phyloP scores from a whole-genome alignment of 805 yeast genomes.

The Isabelozyma heimii region DNA sequence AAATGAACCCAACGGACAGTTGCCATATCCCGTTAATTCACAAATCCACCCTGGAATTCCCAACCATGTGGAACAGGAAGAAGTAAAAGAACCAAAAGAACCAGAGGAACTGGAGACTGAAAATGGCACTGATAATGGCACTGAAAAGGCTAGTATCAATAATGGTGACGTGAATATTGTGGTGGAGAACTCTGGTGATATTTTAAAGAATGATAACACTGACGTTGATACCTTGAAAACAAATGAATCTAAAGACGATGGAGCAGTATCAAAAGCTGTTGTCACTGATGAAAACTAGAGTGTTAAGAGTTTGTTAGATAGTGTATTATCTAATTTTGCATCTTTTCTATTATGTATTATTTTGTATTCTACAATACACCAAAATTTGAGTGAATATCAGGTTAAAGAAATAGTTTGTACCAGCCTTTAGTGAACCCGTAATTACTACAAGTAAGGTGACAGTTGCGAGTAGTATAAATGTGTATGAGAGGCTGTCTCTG shows the following conservation, averaged over 20 bases:
- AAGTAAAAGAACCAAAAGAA: slow-evolving; percentile 15
- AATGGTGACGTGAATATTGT: not conserved
- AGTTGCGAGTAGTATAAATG: no score
- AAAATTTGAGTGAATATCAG: no score
- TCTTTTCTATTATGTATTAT: not conserved
- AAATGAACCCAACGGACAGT: not conserved
- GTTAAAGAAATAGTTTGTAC: no score
- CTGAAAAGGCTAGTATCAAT: slow-evolving; percentile 4
- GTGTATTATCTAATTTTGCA: not conserved
- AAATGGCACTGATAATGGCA: not conserved
- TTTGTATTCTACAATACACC: no score
- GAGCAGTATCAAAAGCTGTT: not conserved
- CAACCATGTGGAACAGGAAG: slow-evolving; percentile 6
- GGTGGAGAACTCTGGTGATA: not conserved
- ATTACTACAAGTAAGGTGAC: no score
- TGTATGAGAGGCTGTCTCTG: no score
- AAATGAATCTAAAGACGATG: not conserved
- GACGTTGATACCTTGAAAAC: not conserved
- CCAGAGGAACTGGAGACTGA: not conserved
- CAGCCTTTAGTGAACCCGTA: no score
- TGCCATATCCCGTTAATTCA: not conserved
- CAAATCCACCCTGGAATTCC: slow-evolving; percentile 3
- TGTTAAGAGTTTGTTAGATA: no score
- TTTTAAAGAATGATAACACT: not conserved
- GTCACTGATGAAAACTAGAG: not conserved